Percentiles rank a stretch among this genome's conserved stretches.
Conservation (phyloP, 805 yeast genomes). For the Hanseniaspora hatyaiensis region DNA sequence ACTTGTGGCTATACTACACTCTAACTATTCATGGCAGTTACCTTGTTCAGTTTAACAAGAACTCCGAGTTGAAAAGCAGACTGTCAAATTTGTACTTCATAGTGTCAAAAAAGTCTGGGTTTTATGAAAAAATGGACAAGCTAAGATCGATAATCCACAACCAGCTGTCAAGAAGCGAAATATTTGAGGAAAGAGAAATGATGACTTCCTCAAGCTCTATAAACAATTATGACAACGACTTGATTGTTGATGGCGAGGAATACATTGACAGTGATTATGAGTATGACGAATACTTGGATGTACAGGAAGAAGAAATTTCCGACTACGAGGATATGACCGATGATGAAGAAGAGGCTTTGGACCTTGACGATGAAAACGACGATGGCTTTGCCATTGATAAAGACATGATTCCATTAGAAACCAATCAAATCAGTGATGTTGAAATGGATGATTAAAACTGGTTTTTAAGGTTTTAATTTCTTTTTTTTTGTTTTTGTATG, state of each 20-base stretch:
- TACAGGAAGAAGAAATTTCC: constrained; percentile 40
- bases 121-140: constrained; percentile 61
- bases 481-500: background rate
- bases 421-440: constrained; percentile 14
- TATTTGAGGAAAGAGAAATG: constrained; percentile 32
- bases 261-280: constrained; percentile 29
- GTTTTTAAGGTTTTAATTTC: background rate
- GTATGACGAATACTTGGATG: constrained; percentile 49
- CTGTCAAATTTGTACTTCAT: constrained; percentile 56
- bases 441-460: constrained; percentile 3
- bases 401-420: constrained; percentile 12
- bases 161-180: constrained; percentile 55
- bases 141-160: constrained; percentile 72
- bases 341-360: constrained; percentile 30
- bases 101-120: constrained; percentile 50
- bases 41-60: constrained; percentile 34
- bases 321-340: constrained; percentile 36
- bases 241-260: constrained; percentile 29
- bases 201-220: no score
- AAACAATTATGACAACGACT: constrained; percentile 40
- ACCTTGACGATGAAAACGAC: constrained; percentile 25
- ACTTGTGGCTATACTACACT: constrained; percentile 79
- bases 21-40: constrained; percentile 73
- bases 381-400: constrained; percentile 32
- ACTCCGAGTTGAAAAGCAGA: constrained; percentile 36